These are phyloP conservation scores for Hypholoma fasciculare DNA, from an alignment of 768 basidiomycete species.

Conservation along the genomic window DNA sequence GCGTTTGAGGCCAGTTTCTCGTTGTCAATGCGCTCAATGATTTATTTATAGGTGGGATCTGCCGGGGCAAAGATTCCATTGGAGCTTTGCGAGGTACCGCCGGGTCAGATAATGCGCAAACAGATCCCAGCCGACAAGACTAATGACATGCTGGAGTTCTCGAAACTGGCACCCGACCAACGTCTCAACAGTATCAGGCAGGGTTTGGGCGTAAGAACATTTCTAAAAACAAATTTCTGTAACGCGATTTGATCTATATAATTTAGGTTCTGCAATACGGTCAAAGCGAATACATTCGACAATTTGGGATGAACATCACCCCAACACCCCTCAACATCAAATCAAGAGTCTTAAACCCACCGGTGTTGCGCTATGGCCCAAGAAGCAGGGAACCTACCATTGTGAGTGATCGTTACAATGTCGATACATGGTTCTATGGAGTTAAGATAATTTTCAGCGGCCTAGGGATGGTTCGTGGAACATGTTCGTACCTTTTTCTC, in stretches of 20 bases:
- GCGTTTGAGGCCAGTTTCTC: background rate
- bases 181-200: constrained; percentile 39
- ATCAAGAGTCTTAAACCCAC: constrained; percentile 63
- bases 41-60: constrained; percentile 48
- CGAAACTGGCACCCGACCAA: constrained; percentile 60
- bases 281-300: constrained; percentile 69
- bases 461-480: constrained; percentile 77
- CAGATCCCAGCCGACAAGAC: constrained; percentile 72
- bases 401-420: constrained; percentile 1
- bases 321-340: constrained; percentile 49
- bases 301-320: constrained; percentile 69
- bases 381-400: constrained; percentile 47
- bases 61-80: constrained; percentile 64
- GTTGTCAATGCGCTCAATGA: background rate
- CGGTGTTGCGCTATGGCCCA: constrained; percentile 49
- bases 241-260: constrained; percentile 1
- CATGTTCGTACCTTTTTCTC: constrained; percentile 46
- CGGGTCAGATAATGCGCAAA: constrained; percentile 74
- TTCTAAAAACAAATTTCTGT: background rate
- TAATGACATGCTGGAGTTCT: constrained; percentile 64
- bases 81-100: constrained; percentile 62
- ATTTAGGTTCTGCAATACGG: constrained; percentile 64
- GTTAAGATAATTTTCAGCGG: constrained; percentile 42
- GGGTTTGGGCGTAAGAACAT: constrained; percentile 14
- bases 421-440: background rate